phyloP scores from a whole-genome alignment of 2,329 filamentous ascomycete species.

The Rutstroemia sydowiana region DNA sequence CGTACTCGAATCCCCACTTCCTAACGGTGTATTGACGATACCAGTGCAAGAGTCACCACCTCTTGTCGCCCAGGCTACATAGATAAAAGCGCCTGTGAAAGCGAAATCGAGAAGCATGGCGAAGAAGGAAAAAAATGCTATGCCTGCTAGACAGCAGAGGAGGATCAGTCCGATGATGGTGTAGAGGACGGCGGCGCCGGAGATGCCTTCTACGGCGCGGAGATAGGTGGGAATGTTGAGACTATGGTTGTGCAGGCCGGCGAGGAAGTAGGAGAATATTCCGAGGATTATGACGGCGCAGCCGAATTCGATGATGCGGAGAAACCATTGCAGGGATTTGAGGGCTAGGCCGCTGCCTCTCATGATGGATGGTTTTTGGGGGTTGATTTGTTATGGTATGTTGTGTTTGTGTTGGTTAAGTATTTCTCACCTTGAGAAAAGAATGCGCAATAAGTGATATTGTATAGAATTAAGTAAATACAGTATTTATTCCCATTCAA shows the following conservation, averaged over 20 bases:
- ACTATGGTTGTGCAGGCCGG: constrained; percentile 59
- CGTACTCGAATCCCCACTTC: constrained; percentile 48
- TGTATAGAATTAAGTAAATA: too few relatives aligned
- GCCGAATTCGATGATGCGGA: constrained; percentile 68
- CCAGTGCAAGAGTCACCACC: constrained; percentile 62
- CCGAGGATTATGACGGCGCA: constrained; percentile 67
- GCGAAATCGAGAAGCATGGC: constrained; percentile 69
- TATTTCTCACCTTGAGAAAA: too few relatives aligned
- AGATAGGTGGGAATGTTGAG: constrained; percentile 55
- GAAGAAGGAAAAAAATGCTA: constrained; percentile 63
- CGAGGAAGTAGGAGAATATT: constrained; percentile 80
- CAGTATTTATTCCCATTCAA: too few relatives aligned
- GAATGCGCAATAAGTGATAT: too few relatives aligned
- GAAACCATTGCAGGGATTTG: constrained; percentile 60
- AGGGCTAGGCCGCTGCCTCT: constrained; percentile 54
- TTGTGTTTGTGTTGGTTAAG: not conserved
- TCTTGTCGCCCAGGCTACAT: constrained; percentile 69
- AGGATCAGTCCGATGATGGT: constrained; percentile 63
- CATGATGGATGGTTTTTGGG: constrained; percentile 38
- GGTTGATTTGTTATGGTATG: not conserved
- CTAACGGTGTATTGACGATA: constrained; percentile 60
- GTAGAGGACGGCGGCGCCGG: constrained; percentile 69
- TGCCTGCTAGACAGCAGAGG: constrained; percentile 72
- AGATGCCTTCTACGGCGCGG: constrained; percentile 70
- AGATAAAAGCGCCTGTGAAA: constrained; percentile 73